Conservation (phyloP, 768 basidiomycete species). For the Pluteus cervinus region DNA sequence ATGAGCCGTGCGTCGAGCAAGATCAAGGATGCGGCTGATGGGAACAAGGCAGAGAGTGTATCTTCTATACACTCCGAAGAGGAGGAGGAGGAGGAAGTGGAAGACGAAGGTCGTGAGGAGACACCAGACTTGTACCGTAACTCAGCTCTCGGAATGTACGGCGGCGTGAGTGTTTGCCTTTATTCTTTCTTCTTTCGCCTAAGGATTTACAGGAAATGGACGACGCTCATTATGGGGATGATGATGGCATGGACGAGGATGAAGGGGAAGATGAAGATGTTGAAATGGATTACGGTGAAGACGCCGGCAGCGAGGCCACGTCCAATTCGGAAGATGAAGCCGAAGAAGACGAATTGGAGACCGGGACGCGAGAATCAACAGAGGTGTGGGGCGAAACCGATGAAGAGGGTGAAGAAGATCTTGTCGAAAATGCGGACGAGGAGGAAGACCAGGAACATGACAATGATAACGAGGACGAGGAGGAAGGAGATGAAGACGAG, state of each 20-base stretch:
- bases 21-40: slow-evolving; percentile 49
- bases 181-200: slow-evolving; percentile 3
- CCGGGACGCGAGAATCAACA: slow-evolving; percentile 49
- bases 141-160: slow-evolving; percentile 94
- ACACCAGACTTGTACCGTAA: slow-evolving; percentile 94
- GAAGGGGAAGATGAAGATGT: slow-evolving; percentile 82
- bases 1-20: slow-evolving; percentile 81
- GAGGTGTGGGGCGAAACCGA: slow-evolving; percentile 64
- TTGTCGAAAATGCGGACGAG: slow-evolving; percentile 43
- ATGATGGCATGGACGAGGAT: slow-evolving; percentile 78
- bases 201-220: slow-evolving; percentile 68
- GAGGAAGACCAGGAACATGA: slow-evolving; percentile 43
- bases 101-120: slow-evolving; percentile 58
- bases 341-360: slow-evolving; percentile 57
- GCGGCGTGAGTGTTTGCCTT: slow-evolving; percentile 55
- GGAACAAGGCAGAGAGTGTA: slow-evolving; percentile 38
- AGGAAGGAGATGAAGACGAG: slow-evolving; percentile 43
- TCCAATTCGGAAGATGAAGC: slow-evolving; percentile 69
- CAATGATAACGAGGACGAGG: slow-evolving; percentile 38
- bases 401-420: slow-evolving; percentile 66
- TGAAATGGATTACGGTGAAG: slow-evolving; percentile 84
- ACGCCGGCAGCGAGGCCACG: slow-evolving; percentile 76
- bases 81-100: slow-evolving; percentile 56
- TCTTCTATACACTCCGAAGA: slow-evolving; percentile 46
- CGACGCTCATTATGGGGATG: slow-evolving; percentile 59